Base-by-base conservation (phyloP, 2,329 filamentous ascomycete genomes). In the Aureobasidium sp. region DNA sequence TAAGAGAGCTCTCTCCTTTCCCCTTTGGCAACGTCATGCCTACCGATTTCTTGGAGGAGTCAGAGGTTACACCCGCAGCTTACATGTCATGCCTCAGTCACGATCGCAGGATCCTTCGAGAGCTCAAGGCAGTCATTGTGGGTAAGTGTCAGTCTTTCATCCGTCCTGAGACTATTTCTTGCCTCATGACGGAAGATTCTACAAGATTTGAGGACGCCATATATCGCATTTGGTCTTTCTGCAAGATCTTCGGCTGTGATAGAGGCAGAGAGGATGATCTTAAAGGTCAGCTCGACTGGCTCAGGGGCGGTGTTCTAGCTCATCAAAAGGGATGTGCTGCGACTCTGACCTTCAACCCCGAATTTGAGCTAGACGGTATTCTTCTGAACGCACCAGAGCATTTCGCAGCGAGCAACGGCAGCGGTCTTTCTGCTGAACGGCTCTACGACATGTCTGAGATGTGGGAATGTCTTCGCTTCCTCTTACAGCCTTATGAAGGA, bases 161-260 rank as follows among this genome's bases (percentile, higher is more conserved):
- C 24, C 77, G 80, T 7, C 72, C 72, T 1, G 78, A 80, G 53
- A 83, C 80, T 0, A 70, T 78, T 5, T 66, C 68, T 19, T 79
- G 78, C 2, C 70, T 84, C 3, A 68, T 74, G 1, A 76, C 74
- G 3, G 64, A 71, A 17, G 70, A 74, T 38, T 61, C 64, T 35
- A 69, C 70, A 35, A 75, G 79, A 54, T 72, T 84, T 22, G 78
- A 83, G 54, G 74, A 82, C 63, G 80, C 81, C 0, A 74, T 84
- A 42, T 84, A 80, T 79, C 76, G 81, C 2, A 77, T 85, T 25
- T 84, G 81, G 80, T 81, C 77, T 0, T 85, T 84, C 65, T 84
- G 80, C 64, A 75, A 74, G 51, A 76, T 83, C 27, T 85, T 85
- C 50, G 81, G 81, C 1, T 75, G 72, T 45, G 73, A 73, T 0